Evolutionary conservation across 2,329 filamentous ascomycete species (phyloP).

Genomic region (Calonectria ilicicola): DNA sequence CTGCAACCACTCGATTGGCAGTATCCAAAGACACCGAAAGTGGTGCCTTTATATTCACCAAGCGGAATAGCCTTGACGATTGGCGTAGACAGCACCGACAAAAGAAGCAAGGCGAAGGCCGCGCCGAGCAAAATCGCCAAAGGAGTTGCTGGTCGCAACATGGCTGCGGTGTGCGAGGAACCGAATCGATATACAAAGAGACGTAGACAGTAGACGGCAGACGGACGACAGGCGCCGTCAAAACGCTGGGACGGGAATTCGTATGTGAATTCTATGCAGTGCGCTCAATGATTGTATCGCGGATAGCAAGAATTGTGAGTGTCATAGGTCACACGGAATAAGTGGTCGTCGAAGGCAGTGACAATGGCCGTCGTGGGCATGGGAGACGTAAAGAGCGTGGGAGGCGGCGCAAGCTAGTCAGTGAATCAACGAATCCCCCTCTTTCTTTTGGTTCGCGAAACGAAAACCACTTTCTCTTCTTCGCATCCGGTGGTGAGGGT

Average conservation of each 20-base stretch:
- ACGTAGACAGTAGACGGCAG: slow-evolving; percentile 15
- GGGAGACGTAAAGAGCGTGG: slow-evolving; percentile 5
- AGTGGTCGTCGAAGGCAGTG: slow-evolving; percentile 14
- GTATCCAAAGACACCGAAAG: slow-evolving; percentile 94
- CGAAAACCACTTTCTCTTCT: background rate
- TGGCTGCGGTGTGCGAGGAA: slow-evolving; percentile 59
- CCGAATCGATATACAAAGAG: slow-evolving; percentile 16
- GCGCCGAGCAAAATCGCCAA: slow-evolving; percentile 85
- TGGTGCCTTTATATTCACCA: slow-evolving; percentile 79
- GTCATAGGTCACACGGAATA: slow-evolving; percentile 6
- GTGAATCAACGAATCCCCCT: slow-evolving; percentile 11
- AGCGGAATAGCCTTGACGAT: slow-evolving; percentile 88
- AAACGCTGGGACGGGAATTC: slow-evolving; percentile 33
- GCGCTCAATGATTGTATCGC: slow-evolving; percentile 7
- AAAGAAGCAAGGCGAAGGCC: slow-evolving; percentile 86
- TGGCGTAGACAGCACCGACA: slow-evolving; percentile 92
- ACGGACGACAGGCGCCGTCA: slow-evolving; percentile 36
- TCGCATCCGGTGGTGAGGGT: background rate
- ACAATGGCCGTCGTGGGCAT: slow-evolving; percentile 15
- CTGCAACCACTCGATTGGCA: slow-evolving; percentile 78
- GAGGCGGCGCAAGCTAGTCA: background rate
- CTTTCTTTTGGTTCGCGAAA: background rate
- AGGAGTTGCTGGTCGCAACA: slow-evolving; percentile 93
- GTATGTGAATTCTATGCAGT: background rate
- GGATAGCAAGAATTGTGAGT: background rate